A percentile compares a stretch with the other conserved stretches of the same genome.
Evolutionary conservation across 2,329 filamentous ascomycete genomes (phyloP).

Genomic region (Stachybotrys chartarum): DNA sequence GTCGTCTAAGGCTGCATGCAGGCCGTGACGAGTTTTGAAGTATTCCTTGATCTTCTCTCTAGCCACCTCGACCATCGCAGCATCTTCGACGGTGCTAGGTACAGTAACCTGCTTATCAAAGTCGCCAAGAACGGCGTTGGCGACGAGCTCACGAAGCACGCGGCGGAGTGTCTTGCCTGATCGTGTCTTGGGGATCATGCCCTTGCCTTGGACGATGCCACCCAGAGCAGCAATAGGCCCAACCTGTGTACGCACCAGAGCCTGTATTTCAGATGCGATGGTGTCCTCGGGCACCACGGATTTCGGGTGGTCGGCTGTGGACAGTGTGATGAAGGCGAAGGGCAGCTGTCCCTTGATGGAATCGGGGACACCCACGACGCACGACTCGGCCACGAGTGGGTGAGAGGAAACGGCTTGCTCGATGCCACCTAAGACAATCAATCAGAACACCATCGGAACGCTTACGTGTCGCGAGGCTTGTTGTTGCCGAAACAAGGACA

Average conservation of each 20-base stretch:
- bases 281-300: constrained; percentile 41
- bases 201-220: constrained; percentile 75
- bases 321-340: constrained; percentile 72
- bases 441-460: constrained; percentile 4
- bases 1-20: constrained; percentile 37
- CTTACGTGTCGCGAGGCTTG: neutral
- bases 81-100: constrained; percentile 82
- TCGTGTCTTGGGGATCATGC: constrained; percentile 86
- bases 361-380: constrained; percentile 81
- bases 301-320: constrained; percentile 36
- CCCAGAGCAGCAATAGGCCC: constrained; percentile 81
- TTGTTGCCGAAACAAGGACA: neutral
- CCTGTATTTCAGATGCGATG: constrained; percentile 58
- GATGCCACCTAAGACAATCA: constrained; percentile 56
- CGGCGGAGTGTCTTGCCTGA: constrained; percentile 86
- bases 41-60: constrained; percentile 67
- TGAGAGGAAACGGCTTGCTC: constrained; percentile 87
- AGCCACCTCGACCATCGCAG: constrained; percentile 65
- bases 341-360: constrained; percentile 82
- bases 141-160: constrained; percentile 74
- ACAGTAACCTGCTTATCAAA: constrained; percentile 66
- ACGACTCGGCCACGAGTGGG: constrained; percentile 71
- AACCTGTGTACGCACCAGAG: constrained; percentile 69
- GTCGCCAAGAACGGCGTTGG: constrained; percentile 70
- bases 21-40: constrained; percentile 47